Base-by-base conservation (phyloP, 768 basidiomycete genomes). In the Termitomyces sp. region DNA sequence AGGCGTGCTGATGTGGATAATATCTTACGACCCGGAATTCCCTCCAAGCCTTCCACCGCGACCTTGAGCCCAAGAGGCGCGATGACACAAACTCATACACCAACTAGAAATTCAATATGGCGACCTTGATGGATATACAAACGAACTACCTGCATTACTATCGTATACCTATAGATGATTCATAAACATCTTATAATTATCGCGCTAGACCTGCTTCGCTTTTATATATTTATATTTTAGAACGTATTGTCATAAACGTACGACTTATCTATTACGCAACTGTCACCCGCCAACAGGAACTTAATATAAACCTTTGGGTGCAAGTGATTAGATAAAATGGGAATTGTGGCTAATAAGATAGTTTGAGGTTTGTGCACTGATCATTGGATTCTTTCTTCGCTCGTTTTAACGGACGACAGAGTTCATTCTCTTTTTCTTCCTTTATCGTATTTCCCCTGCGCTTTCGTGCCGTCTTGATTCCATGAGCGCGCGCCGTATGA, bases 1-100 rank as follows among this genome's bases (percentile, higher is more conserved):
- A 78, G 92, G 54, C 83, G 86, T 46, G 93, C 88, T 38, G 87
- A 88, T 40, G 74, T 71, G 26, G 86, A 87, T 17, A 72, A 74
- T 47, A 69, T 76, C 3, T 64, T 80, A 50, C 80, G 84, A 52
- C 80, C 87, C 17, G 74, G 74, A 30, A 87, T 85, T 19, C 88
- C 88, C n/a, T 82, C 85, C 37, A 87, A 83, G 69, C 65, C 79
- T 21, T 70, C 79, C 28, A 54, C n/a, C n/a, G n/a, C 51, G 22
- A 37, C 55, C 24, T 66, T 68, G 35, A 79, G 76, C 17, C 60
- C 69, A 53, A 78, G 77, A 52, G 69, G 73, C 38, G 38, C 57
- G 56, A 70, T 71, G 38, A 65, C 72, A 52, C 71, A 72, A 40
- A 69, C 75, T 55, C 71, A 70, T 58, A 76, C 78, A 44, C 76